A percentile compares a stretch with the other conserved stretches of the same genome.
Evolutionary conservation across 768 basidiomycete species (phyloP).

Genomic region (Leccinum disarticulatum): DNA sequence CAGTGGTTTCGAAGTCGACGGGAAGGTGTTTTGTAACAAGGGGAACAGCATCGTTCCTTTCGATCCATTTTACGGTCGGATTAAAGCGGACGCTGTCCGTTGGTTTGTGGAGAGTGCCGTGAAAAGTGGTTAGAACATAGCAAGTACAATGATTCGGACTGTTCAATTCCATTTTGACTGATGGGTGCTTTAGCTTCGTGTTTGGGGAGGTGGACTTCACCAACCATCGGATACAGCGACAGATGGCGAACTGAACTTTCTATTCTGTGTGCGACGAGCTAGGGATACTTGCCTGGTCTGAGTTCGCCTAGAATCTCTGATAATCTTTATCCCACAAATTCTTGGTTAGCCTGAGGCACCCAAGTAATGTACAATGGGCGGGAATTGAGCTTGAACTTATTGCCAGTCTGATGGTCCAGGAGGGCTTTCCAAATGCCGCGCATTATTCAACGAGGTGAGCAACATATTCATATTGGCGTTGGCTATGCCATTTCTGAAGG

Average conservation of each 20-base stretch:
- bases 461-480: neutral
- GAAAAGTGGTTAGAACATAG: slow-evolving; percentile 59
- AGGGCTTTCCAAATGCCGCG: neutral
- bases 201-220: slow-evolving; percentile 61
- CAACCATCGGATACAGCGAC: slow-evolving; percentile 43
- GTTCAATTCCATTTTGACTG: neutral
- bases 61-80: slow-evolving; percentile 57
- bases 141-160: slow-evolving; percentile 24
- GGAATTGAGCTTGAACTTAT: slow-evolving; percentile 50
- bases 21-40: slow-evolving; percentile 52
- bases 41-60: slow-evolving; percentile 63
- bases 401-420: slow-evolving; percentile 6
- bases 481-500: too few species aligned
- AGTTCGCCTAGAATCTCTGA: slow-evolving; percentile 42
- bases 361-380: slow-evolving; percentile 60
- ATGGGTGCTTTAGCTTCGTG: slow-evolving; percentile 41
- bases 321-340: slow-evolving; percentile 53
- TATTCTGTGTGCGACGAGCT: slow-evolving; percentile 59
- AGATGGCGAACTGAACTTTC: slow-evolving; percentile 50
- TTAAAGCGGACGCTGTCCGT: slow-evolving; percentile 46
- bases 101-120: slow-evolving; percentile 57
- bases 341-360: slow-evolving; percentile 46
- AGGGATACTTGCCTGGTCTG: slow-evolving; percentile 61
- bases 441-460: slow-evolving; percentile 44
- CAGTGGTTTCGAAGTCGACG: slow-evolving; percentile 49